A percentile compares a stretch with the other conserved stretches of the same genome.
These are phyloP conservation scores for Epichloe coenophiala DNA, from an alignment of 2,329 filamentous ascomycete species.

Conservation along the genomic window DNA sequence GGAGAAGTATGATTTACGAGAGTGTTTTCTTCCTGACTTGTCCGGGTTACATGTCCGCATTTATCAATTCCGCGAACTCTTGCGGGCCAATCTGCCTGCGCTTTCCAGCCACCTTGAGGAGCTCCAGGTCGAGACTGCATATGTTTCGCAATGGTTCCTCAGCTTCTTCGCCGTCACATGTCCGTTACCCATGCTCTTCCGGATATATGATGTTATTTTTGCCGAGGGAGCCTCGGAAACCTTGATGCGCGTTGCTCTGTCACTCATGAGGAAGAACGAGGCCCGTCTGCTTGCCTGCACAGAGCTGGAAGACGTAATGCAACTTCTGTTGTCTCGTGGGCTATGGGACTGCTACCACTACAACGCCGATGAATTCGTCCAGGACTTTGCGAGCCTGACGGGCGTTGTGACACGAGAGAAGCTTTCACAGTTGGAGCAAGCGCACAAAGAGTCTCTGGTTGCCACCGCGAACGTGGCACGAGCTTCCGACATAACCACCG, in stretches of 20 bases:
- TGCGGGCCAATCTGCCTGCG: conserved; percentile 63
- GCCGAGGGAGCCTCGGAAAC: conserved; percentile 90
- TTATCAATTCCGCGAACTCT: conserved; percentile 83
- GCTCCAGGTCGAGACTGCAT: conserved; percentile 80
- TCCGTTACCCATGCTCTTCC: conserved; percentile 90
- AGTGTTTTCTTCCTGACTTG: conserved; percentile 85
- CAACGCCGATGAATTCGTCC: conserved; percentile 86
- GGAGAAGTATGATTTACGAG: conserved; percentile 91
- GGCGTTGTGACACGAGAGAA: conserved; percentile 74
- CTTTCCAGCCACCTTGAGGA: conserved; percentile 71
- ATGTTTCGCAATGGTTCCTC: conserved; percentile 97
- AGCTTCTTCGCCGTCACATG: conserved; percentile 97
- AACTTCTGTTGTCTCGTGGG: conserved; percentile 75
- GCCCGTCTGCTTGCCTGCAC: conserved; percentile 67
- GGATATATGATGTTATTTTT: conserved; percentile 97
- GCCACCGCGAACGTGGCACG: conserved; percentile 43
- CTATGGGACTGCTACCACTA: conserved; percentile 95
- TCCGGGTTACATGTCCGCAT: conserved; percentile 91
- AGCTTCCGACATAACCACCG: conserved; percentile 28
- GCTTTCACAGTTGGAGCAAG: conserved; percentile 65
- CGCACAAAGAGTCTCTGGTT: conserved; percentile 56
- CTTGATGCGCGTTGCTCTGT: conserved; percentile 91
- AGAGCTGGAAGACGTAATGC: conserved; percentile 94
- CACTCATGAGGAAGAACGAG: conserved; percentile 90
- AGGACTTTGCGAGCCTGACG: conserved; percentile 86